Conservation (phyloP, 2,329 filamentous ascomycete genomes). For the Colletotrichum plurivorum region DNA sequence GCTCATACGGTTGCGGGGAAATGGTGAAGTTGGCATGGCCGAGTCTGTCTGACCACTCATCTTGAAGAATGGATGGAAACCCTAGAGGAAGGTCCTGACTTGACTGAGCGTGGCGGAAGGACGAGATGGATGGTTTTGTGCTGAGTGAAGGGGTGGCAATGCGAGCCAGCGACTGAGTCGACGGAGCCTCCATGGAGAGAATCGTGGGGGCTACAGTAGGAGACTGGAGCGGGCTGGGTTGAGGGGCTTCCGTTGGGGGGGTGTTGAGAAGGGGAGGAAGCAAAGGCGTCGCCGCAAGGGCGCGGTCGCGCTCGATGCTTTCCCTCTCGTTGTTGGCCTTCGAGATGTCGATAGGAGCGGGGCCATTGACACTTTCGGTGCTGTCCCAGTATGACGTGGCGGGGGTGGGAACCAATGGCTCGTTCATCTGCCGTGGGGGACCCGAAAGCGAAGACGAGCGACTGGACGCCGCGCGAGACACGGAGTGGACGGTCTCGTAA, state of each 20-base stretch:
- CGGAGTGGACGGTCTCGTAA: slow-evolving; percentile 80
- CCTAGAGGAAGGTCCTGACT: slow-evolving; percentile 63
- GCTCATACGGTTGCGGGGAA: slow-evolving; percentile 82
- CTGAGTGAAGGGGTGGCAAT: slow-evolving; percentile 74
- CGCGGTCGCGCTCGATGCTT: slow-evolving; percentile 70
- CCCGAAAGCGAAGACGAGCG: slow-evolving; percentile 84
- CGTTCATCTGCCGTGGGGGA: slow-evolving; percentile 64
- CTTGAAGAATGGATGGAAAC: slow-evolving; percentile 76
- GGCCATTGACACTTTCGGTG: slow-evolving; percentile 66
- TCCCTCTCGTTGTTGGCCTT: slow-evolving; percentile 63
- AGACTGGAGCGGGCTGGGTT: slow-evolving; percentile 88
- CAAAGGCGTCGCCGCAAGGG: slow-evolving; percentile 83
- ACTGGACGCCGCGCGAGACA: slow-evolving; percentile 77
- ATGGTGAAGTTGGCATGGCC: slow-evolving; percentile 97
- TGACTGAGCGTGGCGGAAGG: slow-evolving; percentile 63
- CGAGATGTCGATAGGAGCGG: slow-evolving; percentile 65
- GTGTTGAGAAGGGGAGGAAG: slow-evolving; percentile 84
- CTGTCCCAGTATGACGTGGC: slow-evolving; percentile 75
- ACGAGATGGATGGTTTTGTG: slow-evolving; percentile 73
- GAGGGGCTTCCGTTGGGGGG: slow-evolving; percentile 66
- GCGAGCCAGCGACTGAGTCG: slow-evolving; percentile 61
- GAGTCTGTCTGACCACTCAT: slow-evolving; percentile 85
- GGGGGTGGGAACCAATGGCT: slow-evolving; percentile 71
- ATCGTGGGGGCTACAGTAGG: slow-evolving; percentile 79
- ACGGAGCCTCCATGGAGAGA: slow-evolving; percentile 54